These are phyloP conservation scores for Barbarea vulgaris DNA, from an alignment of 345 rosid genomes.

Conservation along the genomic window DNA sequence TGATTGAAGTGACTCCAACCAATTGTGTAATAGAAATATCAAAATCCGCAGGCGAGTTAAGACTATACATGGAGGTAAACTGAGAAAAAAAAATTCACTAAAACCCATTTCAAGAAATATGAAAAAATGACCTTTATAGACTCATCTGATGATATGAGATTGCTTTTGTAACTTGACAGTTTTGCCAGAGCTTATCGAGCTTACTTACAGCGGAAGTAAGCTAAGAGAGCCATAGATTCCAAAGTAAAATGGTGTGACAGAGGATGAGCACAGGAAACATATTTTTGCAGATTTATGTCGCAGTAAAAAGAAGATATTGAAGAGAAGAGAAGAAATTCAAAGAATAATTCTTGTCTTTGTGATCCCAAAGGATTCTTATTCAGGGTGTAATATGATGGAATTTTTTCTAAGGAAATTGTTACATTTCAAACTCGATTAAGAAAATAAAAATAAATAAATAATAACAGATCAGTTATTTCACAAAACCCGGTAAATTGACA, in stretches of 20 bases:
- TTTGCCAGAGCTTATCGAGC: constrained; percentile 76
- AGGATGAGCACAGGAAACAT: background rate
- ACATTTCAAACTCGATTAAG: background rate
- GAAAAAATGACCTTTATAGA: background rate
- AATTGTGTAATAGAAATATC: constrained; percentile 87
- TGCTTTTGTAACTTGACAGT: constrained; percentile 45
- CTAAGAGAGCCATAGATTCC: constrained; percentile 19
- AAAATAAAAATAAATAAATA: background rate
- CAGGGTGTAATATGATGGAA: constrained; percentile 7
- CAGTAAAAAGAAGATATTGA: constrained; percentile 2
- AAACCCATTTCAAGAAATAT: background rate
- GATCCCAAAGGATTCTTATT: constrained; percentile 22
- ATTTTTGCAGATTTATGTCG: constrained; percentile 12
- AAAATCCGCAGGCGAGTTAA: constrained; percentile 71
- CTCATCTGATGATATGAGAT: constrained; percentile 15
- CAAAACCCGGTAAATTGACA: background rate
- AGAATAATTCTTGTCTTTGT: constrained; percentile 10
- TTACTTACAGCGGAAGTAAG: constrained; percentile 55
- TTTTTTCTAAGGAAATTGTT: background rate
- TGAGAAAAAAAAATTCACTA: background rate
- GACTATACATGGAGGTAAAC: constrained; percentile 67
- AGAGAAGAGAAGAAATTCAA: constrained; percentile 3
- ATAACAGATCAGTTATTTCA: background rate
- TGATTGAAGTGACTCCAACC: constrained; percentile 79
- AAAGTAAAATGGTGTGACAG: constrained; percentile 5